phyloP scores from a whole-genome alignment of 164 flowering plant genomes.

The Houttuynia cordata region DNA sequence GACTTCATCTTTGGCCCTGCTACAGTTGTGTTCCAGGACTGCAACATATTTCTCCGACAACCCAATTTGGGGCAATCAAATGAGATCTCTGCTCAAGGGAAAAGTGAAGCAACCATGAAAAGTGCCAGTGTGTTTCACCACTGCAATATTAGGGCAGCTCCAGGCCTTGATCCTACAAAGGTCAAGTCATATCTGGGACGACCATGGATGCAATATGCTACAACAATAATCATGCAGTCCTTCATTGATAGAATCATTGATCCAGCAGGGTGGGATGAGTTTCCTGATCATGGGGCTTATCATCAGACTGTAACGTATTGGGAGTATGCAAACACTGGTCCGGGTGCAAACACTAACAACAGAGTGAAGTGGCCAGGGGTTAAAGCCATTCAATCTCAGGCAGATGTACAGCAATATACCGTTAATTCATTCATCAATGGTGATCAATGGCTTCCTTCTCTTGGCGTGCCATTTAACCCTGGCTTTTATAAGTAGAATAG shows the following conservation, averaged over 20 bases:
- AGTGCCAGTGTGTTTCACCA: slow-evolving; percentile 30
- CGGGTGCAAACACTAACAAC: slow-evolving; percentile 8
- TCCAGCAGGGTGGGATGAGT: slow-evolving; percentile 29
- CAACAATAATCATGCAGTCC: slow-evolving; percentile 29
- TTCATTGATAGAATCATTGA: slow-evolving; percentile 20
- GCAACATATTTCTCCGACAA: slow-evolving; percentile 16
- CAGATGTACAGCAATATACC: not conserved
- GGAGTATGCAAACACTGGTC: slow-evolving; percentile 20
- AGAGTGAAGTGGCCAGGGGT: slow-evolving; percentile 11
- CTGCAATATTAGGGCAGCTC: slow-evolving; percentile 20
- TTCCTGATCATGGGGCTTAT: slow-evolving; percentile 8
- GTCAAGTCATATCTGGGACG: slow-evolving; percentile 28
- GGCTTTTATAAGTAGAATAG: not conserved
- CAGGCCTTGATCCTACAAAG: slow-evolving; percentile 4
- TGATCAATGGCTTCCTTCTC: not conserved
- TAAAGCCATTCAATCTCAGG: not conserved
- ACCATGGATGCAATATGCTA: slow-evolving; percentile 36
- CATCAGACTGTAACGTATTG: slow-evolving; percentile 9
- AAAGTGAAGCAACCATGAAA: slow-evolving; percentile 14
- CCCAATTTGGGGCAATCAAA: slow-evolving; percentile 23
- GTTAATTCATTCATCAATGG: not conserved
- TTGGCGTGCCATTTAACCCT: not conserved
- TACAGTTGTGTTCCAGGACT: slow-evolving; percentile 28
- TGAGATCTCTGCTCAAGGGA: slow-evolving; percentile 31
- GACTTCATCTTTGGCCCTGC: slow-evolving; percentile 35